Conservation (phyloP, 306 rosid species). For the Gastrolobium bilobum region DNA sequence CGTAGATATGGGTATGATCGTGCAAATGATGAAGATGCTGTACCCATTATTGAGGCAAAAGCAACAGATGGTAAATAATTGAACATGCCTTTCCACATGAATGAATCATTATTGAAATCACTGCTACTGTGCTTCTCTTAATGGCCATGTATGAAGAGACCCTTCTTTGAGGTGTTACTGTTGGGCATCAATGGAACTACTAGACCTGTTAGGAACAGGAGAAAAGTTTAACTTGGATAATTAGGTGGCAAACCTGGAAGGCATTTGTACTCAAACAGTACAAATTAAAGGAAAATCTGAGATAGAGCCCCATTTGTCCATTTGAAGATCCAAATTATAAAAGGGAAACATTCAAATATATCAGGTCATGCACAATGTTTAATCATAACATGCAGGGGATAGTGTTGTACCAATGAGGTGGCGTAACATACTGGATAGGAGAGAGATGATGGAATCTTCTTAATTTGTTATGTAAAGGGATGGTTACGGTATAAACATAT, state of each 20-base stretch:
- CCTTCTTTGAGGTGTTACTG: neutral
- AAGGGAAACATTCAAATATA: neutral
- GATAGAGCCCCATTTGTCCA: neutral
- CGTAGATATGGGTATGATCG: slow-evolving; percentile 86
- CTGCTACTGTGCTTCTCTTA: neutral
- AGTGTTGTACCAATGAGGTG: no score
- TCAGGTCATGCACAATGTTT: neutral
- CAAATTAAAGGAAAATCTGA: neutral
- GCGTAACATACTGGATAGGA: no score
- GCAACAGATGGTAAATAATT: slow-evolving; percentile 74
- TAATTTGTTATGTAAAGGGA: no score
- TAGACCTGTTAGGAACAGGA: neutral
- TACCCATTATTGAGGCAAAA: slow-evolving; percentile 95
- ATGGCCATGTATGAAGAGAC: neutral
- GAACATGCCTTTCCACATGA: neutral
- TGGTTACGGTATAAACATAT: no score
- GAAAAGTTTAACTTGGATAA: neutral
- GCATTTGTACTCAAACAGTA: neutral
- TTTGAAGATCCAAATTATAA: neutral
- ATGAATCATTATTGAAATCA: neutral
- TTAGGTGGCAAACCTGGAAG: neutral
- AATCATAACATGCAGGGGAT: neutral
- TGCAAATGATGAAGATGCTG: slow-evolving; percentile 84
- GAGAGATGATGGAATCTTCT: no score
- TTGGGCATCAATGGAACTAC: neutral